Conservation (phyloP, 768 basidiomycete species). For the Baorangia bicolor region DNA sequence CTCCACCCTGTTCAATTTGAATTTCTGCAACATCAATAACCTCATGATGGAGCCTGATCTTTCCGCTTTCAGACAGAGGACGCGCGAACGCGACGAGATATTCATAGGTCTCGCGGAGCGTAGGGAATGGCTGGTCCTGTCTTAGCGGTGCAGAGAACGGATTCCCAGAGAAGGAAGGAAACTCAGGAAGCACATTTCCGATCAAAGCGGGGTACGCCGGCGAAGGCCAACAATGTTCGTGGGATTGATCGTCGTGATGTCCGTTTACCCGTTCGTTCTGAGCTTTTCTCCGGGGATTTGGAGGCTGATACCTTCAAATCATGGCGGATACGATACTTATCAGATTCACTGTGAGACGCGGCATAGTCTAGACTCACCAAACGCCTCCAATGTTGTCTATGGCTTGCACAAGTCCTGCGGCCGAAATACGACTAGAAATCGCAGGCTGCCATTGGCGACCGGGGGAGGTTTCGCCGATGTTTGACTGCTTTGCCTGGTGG, state of each 20-base stretch:
- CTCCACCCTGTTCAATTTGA: no score
- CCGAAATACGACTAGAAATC: no score
- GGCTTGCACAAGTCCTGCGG: no score
- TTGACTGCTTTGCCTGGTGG: no score
- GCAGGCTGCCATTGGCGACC: no score
- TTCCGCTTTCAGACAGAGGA: no score
- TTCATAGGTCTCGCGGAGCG: slow-evolving; percentile 26
- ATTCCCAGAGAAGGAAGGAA: slow-evolving; percentile 31
- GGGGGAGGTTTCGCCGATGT: no score
- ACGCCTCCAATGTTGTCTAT: slow-evolving; percentile 48
- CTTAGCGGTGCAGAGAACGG: slow-evolving; percentile 29
- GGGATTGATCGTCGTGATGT: not conserved
- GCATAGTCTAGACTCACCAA: slow-evolving; percentile 35
- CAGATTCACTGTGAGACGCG: not conserved
- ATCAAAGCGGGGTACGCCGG: slow-evolving; percentile 48
- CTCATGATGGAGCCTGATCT: no score
- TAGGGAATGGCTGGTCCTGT: slow-evolving; percentile 29
- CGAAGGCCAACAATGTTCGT: slow-evolving; percentile 40
- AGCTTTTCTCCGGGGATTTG: not conserved
- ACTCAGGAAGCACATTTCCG: slow-evolving; percentile 49
- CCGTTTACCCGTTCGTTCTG: not conserved
- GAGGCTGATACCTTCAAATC: slow-evolving; percentile 16
- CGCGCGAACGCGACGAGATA: slow-evolving; percentile 31
- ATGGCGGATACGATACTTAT: not conserved
- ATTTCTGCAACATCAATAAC: no score